Base-by-base conservation (phyloP, 495 filamentous ascomycete species). In the Barbatosphaeria neglecta region DNA sequence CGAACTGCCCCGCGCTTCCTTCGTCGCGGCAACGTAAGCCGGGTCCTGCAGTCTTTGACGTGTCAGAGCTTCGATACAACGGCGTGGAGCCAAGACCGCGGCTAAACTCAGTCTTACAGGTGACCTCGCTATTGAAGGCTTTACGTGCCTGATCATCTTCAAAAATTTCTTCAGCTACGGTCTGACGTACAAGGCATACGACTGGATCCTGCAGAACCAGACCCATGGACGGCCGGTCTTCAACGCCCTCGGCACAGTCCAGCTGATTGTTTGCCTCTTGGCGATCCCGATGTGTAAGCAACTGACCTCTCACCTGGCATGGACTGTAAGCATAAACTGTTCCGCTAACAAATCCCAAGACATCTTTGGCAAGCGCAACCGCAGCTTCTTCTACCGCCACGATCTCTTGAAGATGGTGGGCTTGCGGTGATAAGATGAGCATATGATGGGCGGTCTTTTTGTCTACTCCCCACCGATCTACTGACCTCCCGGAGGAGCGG, bases 91-190 rank as follows among this genome's bases (percentile, higher is more conserved):
- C 27, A 31, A 31, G 9, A 13, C 50, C 22, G 17, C 44, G 44
- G 4, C 48, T 45, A 37, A 17, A 0, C 10, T 35, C 7, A 2
- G 18, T 31, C 15, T 31, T 5, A 15, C 48, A 87, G 84, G 82
- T 9, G 79, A 87, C 46, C 82, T 96, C 44, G 78, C 88, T 1
- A 81, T 96, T 39, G 90, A 96, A 67, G 86, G 82, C 3, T 95
- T 96, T 60, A 96, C 89, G 0, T 86, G 84, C 65, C 72, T 94
- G 54, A 69, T 95, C 43, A 77, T 96, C 19, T 96, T 96, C 74
- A 95, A 69, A 64, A 95, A 95, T 52, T 72, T 95, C 47, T 92
- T 96, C 68, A 84, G 80, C 54, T 95, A 94, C 52, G 83, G 77
- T 6, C 67, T 96, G 28, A 95, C 90, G 0, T 90, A 79, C 48